phyloP scores from a whole-genome alignment of 1,284 basidiomycete species.

The Heterobasidion irregulare region DNA sequence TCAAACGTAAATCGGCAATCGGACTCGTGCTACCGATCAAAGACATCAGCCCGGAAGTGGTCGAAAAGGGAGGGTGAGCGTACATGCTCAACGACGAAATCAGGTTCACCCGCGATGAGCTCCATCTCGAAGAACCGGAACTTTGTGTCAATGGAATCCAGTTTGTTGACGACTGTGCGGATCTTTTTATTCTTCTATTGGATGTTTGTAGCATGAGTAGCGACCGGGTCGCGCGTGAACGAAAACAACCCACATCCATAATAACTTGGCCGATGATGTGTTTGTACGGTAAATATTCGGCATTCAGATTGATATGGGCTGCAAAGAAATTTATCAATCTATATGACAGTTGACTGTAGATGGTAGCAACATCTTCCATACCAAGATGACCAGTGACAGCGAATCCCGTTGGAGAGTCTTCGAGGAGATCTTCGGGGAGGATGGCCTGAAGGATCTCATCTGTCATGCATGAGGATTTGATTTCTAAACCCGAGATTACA shows the following conservation, averaged over 20 bases:
- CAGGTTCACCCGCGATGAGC: conserved; percentile 82
- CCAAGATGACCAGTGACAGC: conserved; percentile 90
- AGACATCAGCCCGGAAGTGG: background rate
- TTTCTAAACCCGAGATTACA: background rate
- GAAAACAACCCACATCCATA: conserved; percentile 59
- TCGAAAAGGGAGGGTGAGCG: conserved; percentile 16
- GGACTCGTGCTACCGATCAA: conserved; percentile 59
- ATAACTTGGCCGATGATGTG: conserved; percentile 88
- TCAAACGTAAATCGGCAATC: conserved; percentile 90
- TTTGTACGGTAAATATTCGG: conserved; percentile 89
- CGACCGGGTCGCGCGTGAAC: background rate
- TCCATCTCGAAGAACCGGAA: conserved; percentile 99
- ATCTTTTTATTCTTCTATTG: conserved; percentile 75
- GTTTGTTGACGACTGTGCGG: conserved; percentile 93
- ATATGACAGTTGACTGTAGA: background rate
- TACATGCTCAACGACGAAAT: conserved; percentile 83
- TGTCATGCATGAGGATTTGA: conserved; percentile 20
- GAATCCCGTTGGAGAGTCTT: conserved; percentile 82
- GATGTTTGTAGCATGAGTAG: too few relatives aligned
- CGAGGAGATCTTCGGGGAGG: conserved; percentile 67
- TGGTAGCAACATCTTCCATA: conserved; percentile 21
- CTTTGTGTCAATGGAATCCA: conserved; percentile 79
- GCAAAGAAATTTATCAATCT: background rate
- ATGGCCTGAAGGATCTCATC: conserved; percentile 80
- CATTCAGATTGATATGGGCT: conserved; percentile 87